phyloP scores from a whole-genome alignment of 2,329 filamentous ascomycete species.

The Talaromyces atroroseus region DNA sequence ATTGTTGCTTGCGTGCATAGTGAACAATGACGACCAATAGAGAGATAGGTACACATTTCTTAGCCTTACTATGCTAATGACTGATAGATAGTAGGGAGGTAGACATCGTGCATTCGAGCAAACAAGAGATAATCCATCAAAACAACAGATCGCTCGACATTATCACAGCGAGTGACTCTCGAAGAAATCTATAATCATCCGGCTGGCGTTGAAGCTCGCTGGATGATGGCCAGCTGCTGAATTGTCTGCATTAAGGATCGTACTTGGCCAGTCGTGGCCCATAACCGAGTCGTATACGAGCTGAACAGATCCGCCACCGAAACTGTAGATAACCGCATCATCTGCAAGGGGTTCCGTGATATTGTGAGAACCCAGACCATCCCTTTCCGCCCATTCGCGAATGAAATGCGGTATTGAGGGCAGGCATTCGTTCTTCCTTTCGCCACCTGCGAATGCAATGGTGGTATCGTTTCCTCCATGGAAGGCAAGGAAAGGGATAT shows the following conservation, averaged over 20 bases:
- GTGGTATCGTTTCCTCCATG: slow-evolving; percentile 40
- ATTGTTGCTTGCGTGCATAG: neutral
- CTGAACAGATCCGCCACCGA: slow-evolving; percentile 3
- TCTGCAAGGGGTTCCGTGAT: slow-evolving; percentile 3
- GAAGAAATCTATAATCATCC: slow-evolving; percentile 20
- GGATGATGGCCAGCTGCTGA: neutral
- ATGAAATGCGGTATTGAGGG: slow-evolving; percentile 21
- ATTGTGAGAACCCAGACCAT: slow-evolving; percentile 18
- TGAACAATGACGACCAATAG: neutral
- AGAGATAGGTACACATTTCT: too few species aligned
- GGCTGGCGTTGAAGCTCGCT: slow-evolving; percentile 20
- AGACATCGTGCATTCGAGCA: too few species aligned
- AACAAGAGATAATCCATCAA: too few species aligned
- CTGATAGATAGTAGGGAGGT: too few species aligned
- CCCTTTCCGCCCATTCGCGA: slow-evolving; percentile 20
- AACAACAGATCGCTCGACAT: too few species aligned
- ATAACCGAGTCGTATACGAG: slow-evolving; percentile 18
- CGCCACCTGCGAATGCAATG: slow-evolving; percentile 37
- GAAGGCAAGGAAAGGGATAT: slow-evolving; percentile 40
- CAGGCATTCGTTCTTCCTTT: slow-evolving; percentile 15
- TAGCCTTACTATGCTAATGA: too few species aligned
- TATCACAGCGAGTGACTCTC: neutral
- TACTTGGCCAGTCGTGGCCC: slow-evolving; percentile 21
- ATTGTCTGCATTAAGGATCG: slow-evolving; percentile 17
- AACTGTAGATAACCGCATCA: slow-evolving; percentile 13